phyloP scores from a whole-genome alignment of 805 yeast genomes.

The Grigorovia transvaalensis region DNA sequence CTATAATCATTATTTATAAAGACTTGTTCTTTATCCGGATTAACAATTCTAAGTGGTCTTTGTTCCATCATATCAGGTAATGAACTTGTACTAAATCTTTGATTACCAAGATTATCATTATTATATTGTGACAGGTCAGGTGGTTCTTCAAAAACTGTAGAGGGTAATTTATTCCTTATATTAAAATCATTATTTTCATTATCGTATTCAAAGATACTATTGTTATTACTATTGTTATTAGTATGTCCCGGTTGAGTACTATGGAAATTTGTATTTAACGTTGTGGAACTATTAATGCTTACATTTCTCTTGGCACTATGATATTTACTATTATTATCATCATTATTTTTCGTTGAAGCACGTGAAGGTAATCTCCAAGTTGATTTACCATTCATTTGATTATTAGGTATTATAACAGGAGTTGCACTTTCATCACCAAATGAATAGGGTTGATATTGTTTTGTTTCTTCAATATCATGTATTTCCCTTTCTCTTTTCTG shows the following conservation, averaged over 20 bases:
- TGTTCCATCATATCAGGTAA: conserved; percentile 38
- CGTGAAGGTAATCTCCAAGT: conserved; percentile 11
- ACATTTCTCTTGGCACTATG: neutral
- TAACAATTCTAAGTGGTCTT: conserved; percentile 40
- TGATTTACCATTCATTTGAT: conserved; percentile 3
- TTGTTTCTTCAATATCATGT: conserved; percentile 30
- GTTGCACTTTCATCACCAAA: conserved; percentile 27
- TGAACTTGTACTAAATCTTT: conserved; percentile 44
- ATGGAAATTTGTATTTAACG: neutral
- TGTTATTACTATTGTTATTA: neutral
- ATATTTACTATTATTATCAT: neutral
- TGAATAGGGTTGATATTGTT: conserved; percentile 29
- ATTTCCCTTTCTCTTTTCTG: conserved; percentile 24
- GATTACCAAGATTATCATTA: conserved; percentile 31
- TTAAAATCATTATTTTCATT: neutral
- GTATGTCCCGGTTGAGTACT: neutral
- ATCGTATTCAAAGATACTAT: neutral
- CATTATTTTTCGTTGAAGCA: conserved; percentile 3
- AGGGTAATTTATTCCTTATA: conserved; percentile 1
- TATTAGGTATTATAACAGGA: conserved; percentile 15
- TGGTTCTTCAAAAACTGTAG: conserved; percentile 14
- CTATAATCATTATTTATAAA: neutral
- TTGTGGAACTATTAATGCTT: neutral
- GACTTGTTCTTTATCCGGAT: conserved; percentile 25
- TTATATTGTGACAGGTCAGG: conserved; percentile 9